Evolutionary conservation across 306 rosid species (phyloP), one percentile per base, ranked within the genome.

Genomic region (Glycine soja): DNA sequence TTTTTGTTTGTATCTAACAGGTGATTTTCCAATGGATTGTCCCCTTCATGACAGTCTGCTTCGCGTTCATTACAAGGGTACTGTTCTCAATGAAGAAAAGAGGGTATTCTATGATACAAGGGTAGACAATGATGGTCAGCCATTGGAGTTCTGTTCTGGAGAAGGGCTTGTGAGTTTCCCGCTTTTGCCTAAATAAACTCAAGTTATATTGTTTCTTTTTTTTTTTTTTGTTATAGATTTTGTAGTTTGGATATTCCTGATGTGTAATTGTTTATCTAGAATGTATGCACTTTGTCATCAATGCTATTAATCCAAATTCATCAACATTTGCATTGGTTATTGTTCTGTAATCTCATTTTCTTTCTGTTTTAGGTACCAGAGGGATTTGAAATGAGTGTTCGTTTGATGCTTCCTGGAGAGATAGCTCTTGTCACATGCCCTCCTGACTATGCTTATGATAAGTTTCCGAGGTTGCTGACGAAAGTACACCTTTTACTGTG

Each of bases 1-100:
- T 78, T 81, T 70, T 70, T 75, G 79, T 14, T 72, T 88, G 80
- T 78, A 71, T 74, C 38, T 69, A 84, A 81, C 79, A 93, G 99
- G 99, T 78, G 99, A 96, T 4, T 96, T 96, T 84, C 99, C 94
- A 12, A 96, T 96, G 99, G 99, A 96, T 85, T 96, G 98, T 86
- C 98, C 98, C 69, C 99, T 96, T 77, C 97, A 96, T n/a, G 98
- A 96, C 86, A 96, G 98, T 82, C 90, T 90, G 53, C 90, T 93
- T 59, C 89, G 79, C 5, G 94, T 96, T 53, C 99, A 93, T 85
- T 96, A 90, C 90, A 92, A 93, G 95, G 99, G 97, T 72, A 90
- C 88, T 87, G 80, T 94, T 80, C 90, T 89, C 71, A 65, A 82
- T 59, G 93, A 89, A 75, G 93, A 88, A 85, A 93, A 90, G 63